Evolutionary conservation across 2,329 filamentous ascomycete species (phyloP).

Genomic region (Cercospora sesami): DNA sequence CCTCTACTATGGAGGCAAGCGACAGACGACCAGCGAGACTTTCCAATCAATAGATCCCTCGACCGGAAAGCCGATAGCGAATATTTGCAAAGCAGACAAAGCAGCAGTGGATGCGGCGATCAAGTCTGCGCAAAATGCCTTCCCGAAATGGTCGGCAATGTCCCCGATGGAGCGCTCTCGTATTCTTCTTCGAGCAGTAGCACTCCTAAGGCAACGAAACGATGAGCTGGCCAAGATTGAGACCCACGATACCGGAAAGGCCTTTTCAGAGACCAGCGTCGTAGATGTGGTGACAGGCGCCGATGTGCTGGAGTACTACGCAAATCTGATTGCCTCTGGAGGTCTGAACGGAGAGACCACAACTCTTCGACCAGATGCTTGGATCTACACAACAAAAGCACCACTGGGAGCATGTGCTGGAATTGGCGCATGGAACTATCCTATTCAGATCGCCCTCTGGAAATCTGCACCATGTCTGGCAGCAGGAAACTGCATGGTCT

Average conservation of each 20-base stretch:
- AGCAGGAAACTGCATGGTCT: slow-evolving; percentile 86
- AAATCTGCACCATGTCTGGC: slow-evolving; percentile 84
- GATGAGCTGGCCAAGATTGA: slow-evolving; percentile 77
- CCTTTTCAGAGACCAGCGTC: slow-evolving; percentile 78
- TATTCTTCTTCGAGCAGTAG: slow-evolving; percentile 74
- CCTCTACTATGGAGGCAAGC: slow-evolving; percentile 73
- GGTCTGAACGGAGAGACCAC: slow-evolving; percentile 79
- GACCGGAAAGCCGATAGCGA: slow-evolving; percentile 66
- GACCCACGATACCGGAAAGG: slow-evolving; percentile 83
- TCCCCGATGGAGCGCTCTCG: slow-evolving; percentile 72
- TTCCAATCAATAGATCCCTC: slow-evolving; percentile 76
- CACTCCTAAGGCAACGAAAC: slow-evolving; percentile 72
- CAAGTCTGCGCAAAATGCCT: slow-evolving; percentile 68
- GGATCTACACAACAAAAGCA: slow-evolving; percentile 80
- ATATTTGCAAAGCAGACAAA: slow-evolving; percentile 59
- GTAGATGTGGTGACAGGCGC: slow-evolving; percentile 82
- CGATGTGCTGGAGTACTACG: slow-evolving; percentile 85
- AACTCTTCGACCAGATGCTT: slow-evolving; percentile 71
- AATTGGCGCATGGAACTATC: slow-evolving; percentile 91
- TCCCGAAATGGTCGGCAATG: slow-evolving; percentile 73
- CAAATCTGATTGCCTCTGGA: slow-evolving; percentile 73
- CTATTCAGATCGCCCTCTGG: slow-evolving; percentile 87
- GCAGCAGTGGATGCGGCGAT: slow-evolving; percentile 71
- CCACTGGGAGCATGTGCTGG: slow-evolving; percentile 80
- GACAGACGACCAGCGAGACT: slow-evolving; percentile 60